phyloP scores from a whole-genome alignment of 2,329 filamentous ascomycete genomes.

The Fusarium xyrophilum region DNA sequence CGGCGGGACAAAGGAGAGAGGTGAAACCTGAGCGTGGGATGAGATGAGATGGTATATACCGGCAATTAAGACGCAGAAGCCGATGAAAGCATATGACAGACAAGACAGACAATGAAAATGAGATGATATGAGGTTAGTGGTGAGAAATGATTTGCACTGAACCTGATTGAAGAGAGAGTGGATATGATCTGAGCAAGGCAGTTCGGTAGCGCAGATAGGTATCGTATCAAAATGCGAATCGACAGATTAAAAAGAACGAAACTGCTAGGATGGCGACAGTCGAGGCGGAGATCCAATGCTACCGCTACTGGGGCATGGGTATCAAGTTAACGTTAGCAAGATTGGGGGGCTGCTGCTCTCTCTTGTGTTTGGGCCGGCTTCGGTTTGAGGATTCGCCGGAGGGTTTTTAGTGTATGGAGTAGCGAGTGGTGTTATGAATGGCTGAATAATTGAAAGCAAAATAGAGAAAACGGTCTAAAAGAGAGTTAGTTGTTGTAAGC shows the following conservation, averaged over 20 bases:
- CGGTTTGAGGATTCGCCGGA: conserved; percentile 26
- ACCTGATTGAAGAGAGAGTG: conserved; percentile 3
- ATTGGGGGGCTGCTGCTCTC: not conserved
- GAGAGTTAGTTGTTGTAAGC: not conserved
- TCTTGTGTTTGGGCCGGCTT: conserved; percentile 10
- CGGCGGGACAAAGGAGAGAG: conserved; percentile 15
- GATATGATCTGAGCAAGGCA: conserved; percentile 30
- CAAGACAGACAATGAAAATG: not conserved
- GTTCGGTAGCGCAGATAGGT: conserved; percentile 18
- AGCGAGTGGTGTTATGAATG: conserved; percentile 2
- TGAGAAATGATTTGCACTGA: conserved; percentile 9
- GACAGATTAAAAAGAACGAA: conserved; percentile 21
- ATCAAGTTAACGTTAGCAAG: not conserved
- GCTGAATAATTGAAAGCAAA: not conserved
- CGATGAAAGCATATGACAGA: conserved; percentile 15
- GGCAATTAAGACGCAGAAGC: not conserved
- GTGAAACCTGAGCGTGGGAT: conserved; percentile 7
- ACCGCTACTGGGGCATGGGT: conserved; percentile 22
- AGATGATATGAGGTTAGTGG: conserved; percentile 19
- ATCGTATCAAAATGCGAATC: conserved; percentile 24
- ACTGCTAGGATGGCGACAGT: conserved; percentile 19
- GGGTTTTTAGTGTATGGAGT: conserved; percentile 20
- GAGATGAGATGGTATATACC: conserved; percentile 13
- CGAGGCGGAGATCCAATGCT: conserved; percentile 30
- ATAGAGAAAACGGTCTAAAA: not conserved